Evolutionary conservation across 495 filamentous ascomycete species (phyloP), one percentile per base, ranked within the genome.

Genomic region (Pyronema omphalodes): DNA sequence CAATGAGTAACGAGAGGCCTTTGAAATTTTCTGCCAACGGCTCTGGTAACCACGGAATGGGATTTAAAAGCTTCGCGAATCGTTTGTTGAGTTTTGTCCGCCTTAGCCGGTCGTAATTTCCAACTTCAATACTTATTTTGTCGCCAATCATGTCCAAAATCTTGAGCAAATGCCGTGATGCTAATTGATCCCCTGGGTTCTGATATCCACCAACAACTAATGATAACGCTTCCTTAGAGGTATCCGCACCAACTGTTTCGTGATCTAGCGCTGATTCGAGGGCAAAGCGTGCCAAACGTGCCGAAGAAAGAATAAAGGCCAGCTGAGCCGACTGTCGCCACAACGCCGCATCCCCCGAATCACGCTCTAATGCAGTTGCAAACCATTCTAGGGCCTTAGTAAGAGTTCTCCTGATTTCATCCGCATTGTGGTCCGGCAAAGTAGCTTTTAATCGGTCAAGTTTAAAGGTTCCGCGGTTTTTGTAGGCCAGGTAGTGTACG

Each of bases 291-390:
- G 76, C 79, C 33, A 94, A 73, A 6, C 88, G 76, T 36, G 75
- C 69, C 57, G 88, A 94, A 36, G 80, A 77, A 11, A 95, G 68
- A 53, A 86, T 76, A 33, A 78, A 74, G 8, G 79, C 82, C 15
- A 98, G 74, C 33, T 84, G 78, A 6, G 91, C 83, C 19, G 85
- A 77, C 53, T 84, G 78, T 56, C 91, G 74, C 91, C 91, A 98
- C n/a, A 96, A 73, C 59, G 94, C 88, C 34, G 91, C 73, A 66
- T 98, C 93, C 1, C 87, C 83, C 39, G 93, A 86, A 64, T 98
- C 91, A 41, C 83, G 81, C 57, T 88, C 86, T 19, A 96, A 71
- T 1, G 91, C 62, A 7, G 58, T 61, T 8, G 62, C 44, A 44
- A 65, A 65, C 62, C 62, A 65, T 51, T 58, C 58, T 9, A 65